Evolutionary conservation across 345 rosid genomes (phyloP), one percentile per base, ranked within the genome.

Genomic region (Sonneratia caseolaris): DNA sequence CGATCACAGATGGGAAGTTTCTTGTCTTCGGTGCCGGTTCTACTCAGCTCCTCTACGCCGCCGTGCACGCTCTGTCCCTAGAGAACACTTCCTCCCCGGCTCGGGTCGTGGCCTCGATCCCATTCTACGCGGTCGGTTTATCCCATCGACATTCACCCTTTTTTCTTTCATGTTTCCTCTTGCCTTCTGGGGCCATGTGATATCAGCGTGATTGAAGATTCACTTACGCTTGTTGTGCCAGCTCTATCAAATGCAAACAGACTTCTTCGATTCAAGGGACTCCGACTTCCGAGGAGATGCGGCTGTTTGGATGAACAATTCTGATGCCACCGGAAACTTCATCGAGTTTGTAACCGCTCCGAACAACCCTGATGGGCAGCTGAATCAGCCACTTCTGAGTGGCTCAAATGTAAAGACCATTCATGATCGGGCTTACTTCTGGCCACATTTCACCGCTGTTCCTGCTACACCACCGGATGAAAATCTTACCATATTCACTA

Each of bases 291-390:
- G 73, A 76, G 97, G 97, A 73, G 93, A 91, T 65, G 47, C 83
- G 19, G 74, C 80, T 1, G 9, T 1, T 1, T 88, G 88, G 89
- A 73, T 73, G 67, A 75, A 77, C 12, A 75, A 22, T 15, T 72
- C 87, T 1, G 81, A 79, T 72, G 70, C 42, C 7, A 47, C 53
- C 5, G 11, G 12, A 5, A 11, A 15, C 7, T 70, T 85, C 15
- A 75, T 90, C 68, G 96, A 92, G 77, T 76, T 92, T 62, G 96
- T 88, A 1, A 88, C 96, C 35, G 81, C 93, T 55, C 97, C 97
- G 0, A 88, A 88, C 80, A 92, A 92, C 76, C 97, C 97, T 12
- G 91, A 87, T 72, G 97, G 94, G 12, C 76, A 74, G 71, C 45
- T 79, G 68, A 87, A 86, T 22, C 68, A 76, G 74, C 85, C 87